Evolutionary conservation across 306 rosid genomes (phyloP), one percentile per base, ranked within the genome.

Genomic region (Cicer yamashitae): DNA sequence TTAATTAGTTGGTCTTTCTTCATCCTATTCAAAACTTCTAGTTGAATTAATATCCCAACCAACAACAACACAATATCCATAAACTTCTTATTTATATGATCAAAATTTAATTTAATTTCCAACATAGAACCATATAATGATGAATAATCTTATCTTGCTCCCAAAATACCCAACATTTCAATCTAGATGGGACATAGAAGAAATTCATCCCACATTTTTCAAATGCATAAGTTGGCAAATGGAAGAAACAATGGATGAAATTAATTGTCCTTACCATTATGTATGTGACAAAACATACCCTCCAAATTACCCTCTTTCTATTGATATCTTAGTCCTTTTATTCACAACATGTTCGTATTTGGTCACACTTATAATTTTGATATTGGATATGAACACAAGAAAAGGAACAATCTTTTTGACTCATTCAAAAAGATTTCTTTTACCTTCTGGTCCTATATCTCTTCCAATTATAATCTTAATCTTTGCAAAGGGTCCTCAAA

Each of bases 181-280:
- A 69, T 81, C 87, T 39, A 83, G 85, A 77, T 79, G 85, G 90
- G 78, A 65, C 53, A 58, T 6, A 34, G 73, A 77, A 65, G 87
- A 89, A 66, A 73, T 85, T 76, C 78, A 68, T 12, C 58, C 75
- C 58, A 86, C 78, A 71, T 91, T 94, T 85, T 90, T 90, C 91
- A 91, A 94, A 78, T 94, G 98, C 77, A 73, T 87, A n/a, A 87
- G 91, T 74, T 94, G 98, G 97, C 98, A 94, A 83, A 77, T 90
- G 40, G 97, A 94, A 85, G 96, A 88, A 82, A 88, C 96, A 34
- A 67, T 90, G 74, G 97, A 94, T 43, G 80, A 88, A 77, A 75
- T 79, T 56, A 82, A 43, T 60, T 94, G 97, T 83, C 98, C 98
- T 75, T 90, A 85, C 73, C 97, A 94, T 78, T 94, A 94, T 78